Evolutionary conservation across 495 filamentous ascomycete species (phyloP).

Genomic region (Staphylotrichum tortipilum): DNA sequence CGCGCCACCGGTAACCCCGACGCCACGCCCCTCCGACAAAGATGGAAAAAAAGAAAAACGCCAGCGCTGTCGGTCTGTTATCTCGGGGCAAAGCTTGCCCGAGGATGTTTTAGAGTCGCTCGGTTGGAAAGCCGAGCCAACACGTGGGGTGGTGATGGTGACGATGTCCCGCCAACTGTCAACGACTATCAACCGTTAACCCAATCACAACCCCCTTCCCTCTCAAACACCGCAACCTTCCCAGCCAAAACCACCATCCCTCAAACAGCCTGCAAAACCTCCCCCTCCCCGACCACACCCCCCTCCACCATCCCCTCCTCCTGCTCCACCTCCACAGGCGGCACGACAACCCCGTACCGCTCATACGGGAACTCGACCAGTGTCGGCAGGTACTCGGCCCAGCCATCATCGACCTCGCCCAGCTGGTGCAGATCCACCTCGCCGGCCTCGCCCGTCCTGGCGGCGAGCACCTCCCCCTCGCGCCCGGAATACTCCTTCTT

Average conservation of each 20-base stretch:
- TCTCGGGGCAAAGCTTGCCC: no score
- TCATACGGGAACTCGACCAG: conserved; percentile 67
- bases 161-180: no score
- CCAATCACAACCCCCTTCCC: no score
- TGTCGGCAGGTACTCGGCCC: conserved; percentile 52
- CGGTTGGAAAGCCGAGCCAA: no score
- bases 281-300: conserved; percentile 6
- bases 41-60: no score
- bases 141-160: no score
- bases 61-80: no score
- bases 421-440: conserved; percentile 42
- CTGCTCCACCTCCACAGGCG: conserved; percentile 28
- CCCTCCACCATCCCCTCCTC: conserved; percentile 28
- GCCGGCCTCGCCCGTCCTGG: conserved; percentile 58
- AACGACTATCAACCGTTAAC: no score
- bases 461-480: conserved; percentile 78
- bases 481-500: conserved; percentile 64
- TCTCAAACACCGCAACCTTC: no score
- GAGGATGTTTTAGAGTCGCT: no score
- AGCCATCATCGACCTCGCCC: conserved; percentile 62
- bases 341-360: conserved; percentile 56
- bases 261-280: conserved; percentile 18
- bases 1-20: no score
- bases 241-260: background rate
- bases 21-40: no score